These are phyloP conservation scores for Alternaria solani DNA, from an alignment of 2,329 filamentous ascomycete genomes.

Conservation along the genomic window DNA sequence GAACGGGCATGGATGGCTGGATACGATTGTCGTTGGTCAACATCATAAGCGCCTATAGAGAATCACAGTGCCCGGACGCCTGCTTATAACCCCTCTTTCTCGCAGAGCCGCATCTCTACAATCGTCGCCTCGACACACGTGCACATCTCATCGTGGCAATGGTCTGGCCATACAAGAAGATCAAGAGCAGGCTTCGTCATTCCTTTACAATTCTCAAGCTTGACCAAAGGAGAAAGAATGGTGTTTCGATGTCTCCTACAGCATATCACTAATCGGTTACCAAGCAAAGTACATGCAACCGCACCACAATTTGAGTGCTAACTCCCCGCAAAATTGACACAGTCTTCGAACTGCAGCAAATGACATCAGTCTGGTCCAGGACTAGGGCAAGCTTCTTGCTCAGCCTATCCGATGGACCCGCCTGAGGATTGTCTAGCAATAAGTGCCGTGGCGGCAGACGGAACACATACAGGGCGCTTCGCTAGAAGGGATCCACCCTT, in stretches of 20 bases:
- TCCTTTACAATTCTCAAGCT: background rate
- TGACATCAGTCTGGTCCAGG: background rate
- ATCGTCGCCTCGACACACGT: conserved; percentile 14
- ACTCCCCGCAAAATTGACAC: background rate
- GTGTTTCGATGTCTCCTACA: background rate
- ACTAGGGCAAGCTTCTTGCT: conserved; percentile 10
- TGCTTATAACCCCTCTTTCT: conserved; percentile 28
- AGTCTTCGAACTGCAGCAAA: background rate
- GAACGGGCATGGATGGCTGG: conserved; percentile 2
- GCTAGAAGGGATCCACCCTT: conserved; percentile 27
- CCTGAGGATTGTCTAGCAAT: conserved; percentile 11
- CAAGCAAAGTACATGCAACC: background rate
- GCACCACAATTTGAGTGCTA: background rate
- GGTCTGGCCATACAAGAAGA: conserved; percentile 7
- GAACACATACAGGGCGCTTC: conserved; percentile 24
- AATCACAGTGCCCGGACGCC: conserved; percentile 15
- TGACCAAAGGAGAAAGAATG: background rate
- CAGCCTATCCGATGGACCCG: conserved; percentile 9
- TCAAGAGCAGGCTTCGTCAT: background rate
- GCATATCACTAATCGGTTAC: background rate
- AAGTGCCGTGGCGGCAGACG: conserved; percentile 14
- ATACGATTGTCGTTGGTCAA: conserved; percentile 10
- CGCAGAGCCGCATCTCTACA: conserved; percentile 32
- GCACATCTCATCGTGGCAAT: conserved; percentile 16
- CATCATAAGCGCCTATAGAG: conserved; percentile 21